These are phyloP conservation scores for Ustilago tritici DNA, from an alignment of 1,284 basidiomycete genomes.

Conservation along the genomic window DNA sequence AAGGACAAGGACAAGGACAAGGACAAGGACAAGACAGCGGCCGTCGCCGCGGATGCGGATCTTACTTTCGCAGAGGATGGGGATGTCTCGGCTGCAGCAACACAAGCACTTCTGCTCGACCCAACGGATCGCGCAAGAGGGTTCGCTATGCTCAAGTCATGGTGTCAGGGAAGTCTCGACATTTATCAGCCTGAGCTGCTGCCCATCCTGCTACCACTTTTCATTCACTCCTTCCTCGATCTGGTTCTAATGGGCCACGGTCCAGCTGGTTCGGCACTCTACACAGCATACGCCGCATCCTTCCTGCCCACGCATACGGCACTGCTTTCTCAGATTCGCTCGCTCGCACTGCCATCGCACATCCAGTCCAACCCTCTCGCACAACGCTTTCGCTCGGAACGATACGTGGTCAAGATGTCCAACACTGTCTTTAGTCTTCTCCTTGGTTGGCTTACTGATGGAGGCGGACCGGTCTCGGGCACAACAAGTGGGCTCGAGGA, in stretches of 20 bases:
- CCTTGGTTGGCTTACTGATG: conserved; percentile 94
- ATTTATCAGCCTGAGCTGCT: conserved; percentile 91
- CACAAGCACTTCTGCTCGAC: conserved; percentile 84
- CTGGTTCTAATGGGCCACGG: conserved; percentile 90
- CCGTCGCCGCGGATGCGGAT: conserved; percentile 22
- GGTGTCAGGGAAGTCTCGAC: conserved; percentile 89
- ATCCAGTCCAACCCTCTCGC: conserved; percentile 82
- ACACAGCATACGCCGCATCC: conserved; percentile 78
- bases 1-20: conserved; percentile 21
- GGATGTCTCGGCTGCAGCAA: conserved; percentile 72
- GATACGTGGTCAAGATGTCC: conserved; percentile 90
- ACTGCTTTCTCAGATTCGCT: conserved; percentile 83
- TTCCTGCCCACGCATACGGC: conserved; percentile 79
- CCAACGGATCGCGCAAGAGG: conserved; percentile 89
- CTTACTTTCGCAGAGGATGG: conserved; percentile 45
- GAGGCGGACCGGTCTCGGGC: conserved; percentile 84
- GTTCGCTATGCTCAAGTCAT: conserved; percentile 87
- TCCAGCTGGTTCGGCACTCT: conserved; percentile 81
- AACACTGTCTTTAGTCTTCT: conserved; percentile 91
- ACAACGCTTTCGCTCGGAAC: conserved; percentile 86
- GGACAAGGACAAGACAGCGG: conserved; percentile 14
- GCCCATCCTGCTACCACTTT: conserved; percentile 93
- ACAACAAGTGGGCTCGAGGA: conserved; percentile 83
- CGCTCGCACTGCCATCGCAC: conserved; percentile 84
- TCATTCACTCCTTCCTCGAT: conserved; percentile 96